These are phyloP conservation scores for Cladosporium colombiae DNA, from an alignment of 2,329 filamentous ascomycete genomes.

Conservation along the genomic window DNA sequence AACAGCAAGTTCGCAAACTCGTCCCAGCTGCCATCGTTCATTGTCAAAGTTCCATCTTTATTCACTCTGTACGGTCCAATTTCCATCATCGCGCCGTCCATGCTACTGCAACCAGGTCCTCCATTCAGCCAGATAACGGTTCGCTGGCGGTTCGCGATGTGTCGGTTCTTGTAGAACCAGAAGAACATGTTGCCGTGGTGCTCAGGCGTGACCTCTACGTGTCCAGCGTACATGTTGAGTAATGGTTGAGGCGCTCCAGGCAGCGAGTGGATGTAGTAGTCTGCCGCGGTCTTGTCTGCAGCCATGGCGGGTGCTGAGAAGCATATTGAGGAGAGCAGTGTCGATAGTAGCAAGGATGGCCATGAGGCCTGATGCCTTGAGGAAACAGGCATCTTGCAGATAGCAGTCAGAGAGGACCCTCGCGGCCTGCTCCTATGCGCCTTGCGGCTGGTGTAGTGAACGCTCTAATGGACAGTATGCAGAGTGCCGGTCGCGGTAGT, in stretches of 20 bases:
- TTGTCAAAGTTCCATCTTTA: constrained; percentile 67
- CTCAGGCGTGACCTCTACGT: constrained; percentile 84
- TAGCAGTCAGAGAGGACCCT: background rate
- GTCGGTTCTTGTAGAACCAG: constrained; percentile 95
- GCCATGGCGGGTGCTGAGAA: constrained; percentile 1
- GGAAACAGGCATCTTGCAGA: background rate
- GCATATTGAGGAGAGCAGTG: constrained; percentile 23
- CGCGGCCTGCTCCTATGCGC: constrained; percentile 3
- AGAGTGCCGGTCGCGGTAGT: background rate
- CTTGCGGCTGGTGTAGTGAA: background rate
- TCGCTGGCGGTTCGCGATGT: constrained; percentile 87
- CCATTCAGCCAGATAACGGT: constrained; percentile 98
- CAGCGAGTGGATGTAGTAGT: constrained; percentile 85
- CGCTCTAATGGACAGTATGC: background rate
- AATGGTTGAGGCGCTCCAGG: constrained; percentile 80
- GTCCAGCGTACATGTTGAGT: constrained; percentile 97
- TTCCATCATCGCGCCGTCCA: constrained; percentile 96
- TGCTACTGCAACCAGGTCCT: constrained; percentile 93
- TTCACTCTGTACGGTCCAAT: constrained; percentile 88
- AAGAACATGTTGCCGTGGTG: constrained; percentile 96
- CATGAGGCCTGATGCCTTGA: constrained; percentile 21
- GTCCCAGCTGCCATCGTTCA: constrained; percentile 96
- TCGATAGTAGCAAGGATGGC: constrained; percentile 23
- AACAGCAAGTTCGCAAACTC: constrained; percentile 97
- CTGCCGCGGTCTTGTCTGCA: constrained; percentile 67